Evolutionary conservation across 495 filamentous ascomycete species (phyloP).

Genomic region (Neurospora sp.): DNA sequence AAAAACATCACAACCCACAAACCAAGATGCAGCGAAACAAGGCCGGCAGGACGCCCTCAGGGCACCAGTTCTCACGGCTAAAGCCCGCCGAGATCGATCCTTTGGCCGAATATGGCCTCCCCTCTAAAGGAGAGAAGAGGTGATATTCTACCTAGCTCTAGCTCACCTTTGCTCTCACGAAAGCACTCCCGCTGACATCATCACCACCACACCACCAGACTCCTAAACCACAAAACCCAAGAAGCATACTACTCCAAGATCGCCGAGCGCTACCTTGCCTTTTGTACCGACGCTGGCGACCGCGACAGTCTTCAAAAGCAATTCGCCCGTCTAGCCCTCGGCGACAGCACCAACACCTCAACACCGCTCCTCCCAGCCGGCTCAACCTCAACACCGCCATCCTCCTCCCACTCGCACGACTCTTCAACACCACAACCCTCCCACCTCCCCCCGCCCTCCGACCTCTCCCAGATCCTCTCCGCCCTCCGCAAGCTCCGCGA

Average conservation of each 20-base stretch:
- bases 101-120: slow-evolving; percentile 67
- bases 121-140: slow-evolving; percentile 74
- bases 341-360: slow-evolving; percentile 2
- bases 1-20: background rate
- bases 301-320: slow-evolving; percentile 60
- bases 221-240: slow-evolving; percentile 66
- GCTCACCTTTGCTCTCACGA: background rate
- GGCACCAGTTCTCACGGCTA: slow-evolving; percentile 53
- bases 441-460: background rate
- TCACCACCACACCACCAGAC: slow-evolving; percentile 33
- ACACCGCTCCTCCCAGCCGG: background rate
- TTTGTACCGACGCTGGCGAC: slow-evolving; percentile 61
- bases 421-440: background rate
- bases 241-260: slow-evolving; percentile 80
- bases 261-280: slow-evolving; percentile 73
- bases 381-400: background rate
- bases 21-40: slow-evolving; percentile 16
- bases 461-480: slow-evolving; percentile 36
- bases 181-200: background rate
- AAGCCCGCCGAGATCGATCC: slow-evolving; percentile 62
- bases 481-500: slow-evolving; percentile 90
- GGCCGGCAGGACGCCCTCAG: slow-evolving; percentile 38
- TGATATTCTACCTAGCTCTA: background rate
- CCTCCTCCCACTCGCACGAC: background rate
- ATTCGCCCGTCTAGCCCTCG: slow-evolving; percentile 54